phyloP scores from a whole-genome alignment of 176 grass and related monocot genomes.

The Secale cereale region DNA sequence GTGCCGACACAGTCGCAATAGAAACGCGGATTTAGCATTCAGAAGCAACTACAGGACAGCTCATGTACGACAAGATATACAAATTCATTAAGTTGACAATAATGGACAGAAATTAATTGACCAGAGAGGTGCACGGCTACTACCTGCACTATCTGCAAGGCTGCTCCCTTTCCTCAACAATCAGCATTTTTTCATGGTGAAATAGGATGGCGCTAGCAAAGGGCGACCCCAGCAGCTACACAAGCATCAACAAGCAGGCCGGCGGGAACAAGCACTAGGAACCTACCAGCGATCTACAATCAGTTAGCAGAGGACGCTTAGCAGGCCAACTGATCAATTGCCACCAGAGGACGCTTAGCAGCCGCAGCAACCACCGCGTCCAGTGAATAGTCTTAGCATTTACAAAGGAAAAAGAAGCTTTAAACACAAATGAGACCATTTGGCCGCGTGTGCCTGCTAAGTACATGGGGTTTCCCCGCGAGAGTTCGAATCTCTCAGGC shows the following conservation, averaged over 20 bases:
- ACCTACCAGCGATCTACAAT: too few species aligned
- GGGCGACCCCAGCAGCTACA: neutral
- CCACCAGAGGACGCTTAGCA: constrained; percentile 48
- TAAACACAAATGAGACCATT: too few species aligned
- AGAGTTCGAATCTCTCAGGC: too few species aligned
- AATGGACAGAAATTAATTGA: neutral
- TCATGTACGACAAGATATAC: neutral
- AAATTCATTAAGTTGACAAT: neutral
- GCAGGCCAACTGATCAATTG: constrained; percentile 42
- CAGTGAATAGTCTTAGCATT: too few species aligned
- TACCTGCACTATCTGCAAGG: neutral
- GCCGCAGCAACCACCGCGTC: constrained; percentile 46
- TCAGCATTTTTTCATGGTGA: constrained; percentile 11
- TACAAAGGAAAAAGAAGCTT: too few species aligned
- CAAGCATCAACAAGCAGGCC: too few species aligned
- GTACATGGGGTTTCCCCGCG: too few species aligned
- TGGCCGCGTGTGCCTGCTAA: too few species aligned
- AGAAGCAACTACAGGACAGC: neutral
- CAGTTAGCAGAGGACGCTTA: too few species aligned
- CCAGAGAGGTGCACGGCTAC: neutral
- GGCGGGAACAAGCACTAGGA: too few species aligned
- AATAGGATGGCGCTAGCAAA: neutral
- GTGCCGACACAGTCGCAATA: neutral
- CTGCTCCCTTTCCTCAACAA: neutral
- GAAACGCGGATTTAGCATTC: neutral